Evolutionary conservation across 208 protist genomes (phyloP), one percentile per base, ranked within the genome.

Genomic region (Acanthamoeba sp.): DNA sequence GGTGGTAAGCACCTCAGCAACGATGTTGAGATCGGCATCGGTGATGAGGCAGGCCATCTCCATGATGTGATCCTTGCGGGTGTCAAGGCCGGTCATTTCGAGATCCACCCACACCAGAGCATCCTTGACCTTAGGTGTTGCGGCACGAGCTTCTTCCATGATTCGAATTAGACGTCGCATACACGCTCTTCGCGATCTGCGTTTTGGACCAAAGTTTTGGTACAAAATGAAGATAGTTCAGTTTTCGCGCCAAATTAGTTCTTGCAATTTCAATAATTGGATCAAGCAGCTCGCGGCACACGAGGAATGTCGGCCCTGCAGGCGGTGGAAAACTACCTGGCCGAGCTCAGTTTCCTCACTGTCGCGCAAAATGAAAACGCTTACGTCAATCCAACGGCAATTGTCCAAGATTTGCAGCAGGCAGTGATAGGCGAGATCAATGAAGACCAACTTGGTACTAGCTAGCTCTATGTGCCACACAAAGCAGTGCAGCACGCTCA

Each of bases 81-180:
- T 42, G 80, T 97, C 95, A 0, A 97, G 76, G 29, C 96, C 96
- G n/a, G 96, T 96, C 96, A 97, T 97, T 29, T 97, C 96, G 20
- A 96, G 73, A 40, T 96, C 96, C 0, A 97, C 95, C 95, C 95
- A 97, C 29, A 97, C 84, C 27, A 97, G n/a, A 27, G 57, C 62
- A 78, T 93, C 66, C 29, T 50, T 66, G 7, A 93, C 57, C 57
- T 62, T 50, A 12, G 45, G 9, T 16, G 7, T 34, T 3, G 57
- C 62, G 6, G 57, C 88, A 20, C n/a, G 24, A 42, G 38, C 88
- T 66, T 84, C 52, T 34, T 94, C 50, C 55, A 48, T 78, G 20
- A 80, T 45, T 45, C 69, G 32, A 48, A 80, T 80, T 36, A 80
- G 18, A 29, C 69, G 32, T 22, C 69, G 69, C 69, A 80, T 80